These are phyloP conservation scores for Pseudopyrenochaeta lycopersici DNA, from an alignment of 2,329 filamentous ascomycete genomes.

Conservation along the genomic window DNA sequence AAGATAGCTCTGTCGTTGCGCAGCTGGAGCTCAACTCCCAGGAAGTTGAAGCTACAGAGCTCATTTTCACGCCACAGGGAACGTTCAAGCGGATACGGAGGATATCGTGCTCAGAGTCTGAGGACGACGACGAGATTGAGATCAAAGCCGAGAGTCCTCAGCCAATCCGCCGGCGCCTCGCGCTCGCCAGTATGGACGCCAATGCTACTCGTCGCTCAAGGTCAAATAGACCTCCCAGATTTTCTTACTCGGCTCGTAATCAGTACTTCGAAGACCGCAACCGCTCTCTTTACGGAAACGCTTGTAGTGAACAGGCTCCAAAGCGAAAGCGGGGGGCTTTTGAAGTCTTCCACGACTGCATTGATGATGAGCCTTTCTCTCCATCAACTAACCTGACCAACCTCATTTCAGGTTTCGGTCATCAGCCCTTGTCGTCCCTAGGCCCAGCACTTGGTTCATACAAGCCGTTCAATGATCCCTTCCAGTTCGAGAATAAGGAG, in stretches of 20 bases:
- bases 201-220: slow-evolving; percentile 43
- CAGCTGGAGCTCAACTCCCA: slow-evolving; percentile 72
- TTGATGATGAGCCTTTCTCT: slow-evolving; percentile 37
- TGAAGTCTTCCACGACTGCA: slow-evolving; percentile 54
- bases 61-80: slow-evolving; percentile 64
- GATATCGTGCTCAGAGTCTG: slow-evolving; percentile 56
- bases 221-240: slow-evolving; percentile 31
- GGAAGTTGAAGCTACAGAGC: slow-evolving; percentile 70
- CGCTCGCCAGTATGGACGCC: slow-evolving; percentile 41
- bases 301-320: slow-evolving; percentile 31
- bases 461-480: slow-evolving; percentile 39
- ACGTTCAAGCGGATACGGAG: slow-evolving; percentile 53
- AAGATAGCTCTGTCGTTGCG: slow-evolving; percentile 74
- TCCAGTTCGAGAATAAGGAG: slow-evolving; percentile 46
- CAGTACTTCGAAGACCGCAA: slow-evolving; percentile 41
- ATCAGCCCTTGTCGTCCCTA: slow-evolving; percentile 35
- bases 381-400: slow-evolving; percentile 45
- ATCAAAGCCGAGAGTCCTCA: slow-evolving; percentile 48
- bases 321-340: slow-evolving; percentile 46
- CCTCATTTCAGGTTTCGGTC: slow-evolving; percentile 44
- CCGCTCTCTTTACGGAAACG: slow-evolving; percentile 45
- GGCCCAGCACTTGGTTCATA: slow-evolving; percentile 34
- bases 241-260: slow-evolving; percentile 26
- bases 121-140: slow-evolving; percentile 49
- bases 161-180: slow-evolving; percentile 32